These are phyloP conservation scores for Theobroma grandiflorum DNA, from an alignment of 441 rosid genomes.

Conservation along the genomic window DNA sequence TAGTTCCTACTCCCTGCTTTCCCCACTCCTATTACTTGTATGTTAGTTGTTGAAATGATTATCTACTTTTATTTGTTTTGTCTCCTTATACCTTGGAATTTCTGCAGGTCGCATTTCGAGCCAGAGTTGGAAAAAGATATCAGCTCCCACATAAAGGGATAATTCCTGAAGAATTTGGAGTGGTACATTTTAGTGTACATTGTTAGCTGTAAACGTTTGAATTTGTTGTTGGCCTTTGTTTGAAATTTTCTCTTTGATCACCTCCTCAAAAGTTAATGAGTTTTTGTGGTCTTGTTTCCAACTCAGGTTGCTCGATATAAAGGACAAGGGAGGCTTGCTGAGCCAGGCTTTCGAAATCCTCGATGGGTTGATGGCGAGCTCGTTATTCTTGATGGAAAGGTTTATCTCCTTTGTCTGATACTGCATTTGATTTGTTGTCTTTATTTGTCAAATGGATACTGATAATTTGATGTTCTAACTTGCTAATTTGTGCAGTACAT, in stretches of 20 bases:
- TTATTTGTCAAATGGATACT: conserved; percentile 24
- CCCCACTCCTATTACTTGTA: not conserved
- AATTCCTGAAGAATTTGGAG: conserved; percentile 98
- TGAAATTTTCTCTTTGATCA: conserved; percentile 11
- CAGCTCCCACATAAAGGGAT: conserved; percentile 96
- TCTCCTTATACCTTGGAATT: conserved; percentile 27
- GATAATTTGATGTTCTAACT: conserved; percentile 25
- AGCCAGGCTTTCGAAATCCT: conserved; percentile 85
- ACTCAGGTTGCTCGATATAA: conserved; percentile 88
- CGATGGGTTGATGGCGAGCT: conserved; percentile 99
- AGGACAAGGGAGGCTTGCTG: conserved; percentile 98
- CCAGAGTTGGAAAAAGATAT: conserved; percentile 88
- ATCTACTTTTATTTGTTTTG: conserved; percentile 15
- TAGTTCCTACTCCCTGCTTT: conserved; percentile 1
- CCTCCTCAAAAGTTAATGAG: conserved; percentile 20
- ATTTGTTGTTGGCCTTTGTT: not conserved
- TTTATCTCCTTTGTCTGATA: conserved; percentile 27
- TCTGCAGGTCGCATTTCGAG: conserved; percentile 91
- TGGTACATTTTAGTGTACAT: conserved; percentile 54
- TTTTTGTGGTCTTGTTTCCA: conserved; percentile 25
- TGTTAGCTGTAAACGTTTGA: conserved; percentile 3
- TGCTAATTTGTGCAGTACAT: conserved; percentile 63
- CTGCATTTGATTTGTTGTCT: not conserved
- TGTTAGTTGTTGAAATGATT: conserved; percentile 7
- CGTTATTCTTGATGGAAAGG: conserved; percentile 98